Evolutionary conservation across 306 rosid species (phyloP).

Genomic region (Cotoneaster glaucophyllus): DNA sequence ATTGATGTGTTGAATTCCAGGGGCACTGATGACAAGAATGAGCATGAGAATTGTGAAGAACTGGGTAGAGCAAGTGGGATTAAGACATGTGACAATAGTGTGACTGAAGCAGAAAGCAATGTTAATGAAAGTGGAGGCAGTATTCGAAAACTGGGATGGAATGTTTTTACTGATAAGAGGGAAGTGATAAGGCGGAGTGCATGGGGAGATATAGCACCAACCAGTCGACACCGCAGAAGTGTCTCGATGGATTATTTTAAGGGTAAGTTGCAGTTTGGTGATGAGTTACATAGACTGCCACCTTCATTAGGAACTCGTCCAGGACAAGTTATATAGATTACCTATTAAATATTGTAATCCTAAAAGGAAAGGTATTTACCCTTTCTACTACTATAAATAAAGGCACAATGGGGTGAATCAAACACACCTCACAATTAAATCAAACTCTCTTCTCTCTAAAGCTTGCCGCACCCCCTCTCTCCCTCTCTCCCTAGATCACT

Average conservation of each 20-base stretch:
- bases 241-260: conserved; percentile 92
- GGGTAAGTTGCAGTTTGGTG: conserved; percentile 68
- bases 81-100: conserved; percentile 85
- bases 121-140: conserved; percentile 59
- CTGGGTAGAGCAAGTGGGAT: conserved; percentile 93
- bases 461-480: too few species aligned
- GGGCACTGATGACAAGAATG: conserved; percentile 68
- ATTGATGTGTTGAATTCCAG: conserved; percentile 68
- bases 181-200: conserved; percentile 80
- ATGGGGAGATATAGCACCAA: conserved; percentile 63
- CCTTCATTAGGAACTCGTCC: conserved; percentile 55
- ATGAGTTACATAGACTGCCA: conserved; percentile 58
- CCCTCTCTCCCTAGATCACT: too few species aligned
- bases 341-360: too few species aligned
- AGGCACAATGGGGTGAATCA: too few species aligned
- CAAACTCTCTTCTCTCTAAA: too few species aligned
- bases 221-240: conserved; percentile 69
- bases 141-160: conserved; percentile 34
- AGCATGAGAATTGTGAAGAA: conserved; percentile 69
- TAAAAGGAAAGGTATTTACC: too few species aligned
- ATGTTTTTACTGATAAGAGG: conserved; percentile 48
- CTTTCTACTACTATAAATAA: too few species aligned
- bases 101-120: conserved; percentile 86
- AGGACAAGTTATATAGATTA: conserved; percentile 27
- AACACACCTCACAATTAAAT: too few species aligned